Evolutionary conservation across 2,329 filamentous ascomycete species (phyloP).

Genomic region (Xylaria sp.): DNA sequence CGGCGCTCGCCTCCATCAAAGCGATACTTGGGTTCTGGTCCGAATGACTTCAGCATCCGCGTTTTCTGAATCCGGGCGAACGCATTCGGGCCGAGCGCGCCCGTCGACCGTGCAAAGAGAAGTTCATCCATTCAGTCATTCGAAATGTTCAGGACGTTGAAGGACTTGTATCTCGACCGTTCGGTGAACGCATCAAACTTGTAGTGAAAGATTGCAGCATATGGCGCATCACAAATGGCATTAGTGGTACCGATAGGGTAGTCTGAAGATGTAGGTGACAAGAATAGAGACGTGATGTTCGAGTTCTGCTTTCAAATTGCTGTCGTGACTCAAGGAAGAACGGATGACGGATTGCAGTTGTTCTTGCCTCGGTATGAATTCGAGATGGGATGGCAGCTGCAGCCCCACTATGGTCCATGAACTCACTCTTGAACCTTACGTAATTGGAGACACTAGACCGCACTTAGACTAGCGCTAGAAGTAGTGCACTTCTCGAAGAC

Average conservation of each 20-base stretch:
- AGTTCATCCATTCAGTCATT: slow-evolving; percentile 76
- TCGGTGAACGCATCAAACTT: not conserved
- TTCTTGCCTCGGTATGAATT: not conserved
- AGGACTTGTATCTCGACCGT: slow-evolving; percentile 3
- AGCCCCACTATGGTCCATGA: too few species aligned
- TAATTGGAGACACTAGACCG: too few species aligned
- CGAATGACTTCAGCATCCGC: slow-evolving; percentile 63
- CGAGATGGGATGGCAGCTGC: too few species aligned
- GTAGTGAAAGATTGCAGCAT: not conserved
- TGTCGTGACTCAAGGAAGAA: not conserved
- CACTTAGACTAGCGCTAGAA: too few species aligned
- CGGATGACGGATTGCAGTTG: too few species aligned
- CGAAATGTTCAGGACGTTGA: slow-evolving; percentile 26
- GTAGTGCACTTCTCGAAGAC: too few species aligned
- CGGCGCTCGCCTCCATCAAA: slow-evolving; percentile 60
- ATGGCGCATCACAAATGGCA: not conserved
- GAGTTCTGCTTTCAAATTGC: not conserved
- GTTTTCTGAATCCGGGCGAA: slow-evolving; percentile 63
- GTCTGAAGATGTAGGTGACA: too few species aligned
- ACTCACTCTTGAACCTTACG: too few species aligned
- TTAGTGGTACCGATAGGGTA: too few species aligned
- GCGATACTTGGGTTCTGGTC: slow-evolving; percentile 59
- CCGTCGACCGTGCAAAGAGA: slow-evolving; percentile 69
- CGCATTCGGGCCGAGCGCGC: slow-evolving; percentile 56
- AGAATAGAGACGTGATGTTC: too few species aligned